Base-by-base conservation (phyloP, 441 rosid genomes). In the Gossypium trilobum region DNA sequence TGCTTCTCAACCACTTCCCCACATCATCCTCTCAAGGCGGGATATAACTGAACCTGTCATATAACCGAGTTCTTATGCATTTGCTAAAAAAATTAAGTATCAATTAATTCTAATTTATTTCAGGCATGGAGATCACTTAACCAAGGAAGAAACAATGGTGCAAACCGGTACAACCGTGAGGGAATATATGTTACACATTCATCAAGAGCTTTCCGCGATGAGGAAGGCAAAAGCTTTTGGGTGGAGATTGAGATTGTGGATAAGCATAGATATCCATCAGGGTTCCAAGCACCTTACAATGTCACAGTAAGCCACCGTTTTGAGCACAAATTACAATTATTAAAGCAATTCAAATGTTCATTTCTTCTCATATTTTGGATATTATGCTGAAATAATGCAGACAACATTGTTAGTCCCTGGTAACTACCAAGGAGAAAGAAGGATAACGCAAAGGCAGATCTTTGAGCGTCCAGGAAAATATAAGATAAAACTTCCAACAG, bases 211-310 rank as follows among this genome's bases (percentile, higher is more conserved):
- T 95, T 88, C 85, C 98, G 93, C 8, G 99, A 95, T 64, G 99
- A 95, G 81, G 99, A 95, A 86, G 99, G 99, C 77, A 93, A 90
- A 88, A 85, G 55, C 85, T 93, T 93, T 79, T 95, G 97, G 97
- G 86, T 90, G 77, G 99, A 95, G 86, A 82, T 95, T 71, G 98
- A 95, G 82, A 93, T 95, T 73, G 89, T 93, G 22, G 98, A 95
- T 77, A 82, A 80, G 58, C 78, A 95, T 76, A 86, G 98, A 89
- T 81, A 77, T 77, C 98, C 99, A 54, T 91, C 98, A 56, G 98
- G 99, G 72, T 79, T 78, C 67, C 98, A 91, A 81, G 95, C 89
- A 64, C 97, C 98, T 5, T 95, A 95, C 75, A 93, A 93, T 80
- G 95, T 95, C 75, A 89, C 97, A 36, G 99, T 91, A 85, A 83